A percentile compares a stretch with the other conserved stretches of the same genome.
Evolutionary conservation across 2,329 filamentous ascomycete genomes (phyloP).

Genomic region (Fusarium brachygibbosum): DNA sequence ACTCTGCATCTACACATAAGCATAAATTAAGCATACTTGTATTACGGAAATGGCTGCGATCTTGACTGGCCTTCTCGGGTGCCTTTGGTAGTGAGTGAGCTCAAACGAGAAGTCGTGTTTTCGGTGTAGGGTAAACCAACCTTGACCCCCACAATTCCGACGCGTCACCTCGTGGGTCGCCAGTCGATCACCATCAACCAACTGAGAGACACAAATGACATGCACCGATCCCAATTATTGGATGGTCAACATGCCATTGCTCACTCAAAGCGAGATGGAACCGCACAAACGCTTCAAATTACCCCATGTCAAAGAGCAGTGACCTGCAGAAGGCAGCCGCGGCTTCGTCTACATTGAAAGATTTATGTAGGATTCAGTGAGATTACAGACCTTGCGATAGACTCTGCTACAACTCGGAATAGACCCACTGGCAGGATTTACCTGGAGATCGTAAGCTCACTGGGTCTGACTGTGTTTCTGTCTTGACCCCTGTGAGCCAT

Average conservation of each 20-base stretch:
- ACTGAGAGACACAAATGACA: neutral
- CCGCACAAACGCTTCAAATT: neutral
- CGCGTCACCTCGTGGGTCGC: neutral
- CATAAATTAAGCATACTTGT: slow-evolving; percentile 8
- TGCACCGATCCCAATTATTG: slow-evolving; percentile 4
- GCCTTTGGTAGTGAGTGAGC: neutral
- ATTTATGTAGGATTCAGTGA: neutral
- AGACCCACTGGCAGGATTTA: neutral
- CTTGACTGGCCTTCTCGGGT: neutral
- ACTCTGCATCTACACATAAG: neutral
- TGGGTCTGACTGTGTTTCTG: neutral
- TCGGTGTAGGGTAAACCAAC: neutral
- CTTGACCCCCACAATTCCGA: neutral
- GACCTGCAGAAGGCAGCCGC: neutral
- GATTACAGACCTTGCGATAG: neutral
- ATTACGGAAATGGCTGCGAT: neutral
- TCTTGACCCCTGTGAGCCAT: neutral
- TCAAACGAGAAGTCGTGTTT: neutral
- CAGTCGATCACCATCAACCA: neutral
- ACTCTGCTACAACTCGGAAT: neutral
- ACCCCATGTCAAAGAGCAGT: fast-evolving
- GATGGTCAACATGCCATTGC: neutral
- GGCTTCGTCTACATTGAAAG: neutral
- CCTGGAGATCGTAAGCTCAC: neutral
- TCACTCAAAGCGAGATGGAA: neutral